phyloP scores from a whole-genome alignment of 2,329 filamentous ascomycete genomes.

The Neophaeococcomyces aloes region DNA sequence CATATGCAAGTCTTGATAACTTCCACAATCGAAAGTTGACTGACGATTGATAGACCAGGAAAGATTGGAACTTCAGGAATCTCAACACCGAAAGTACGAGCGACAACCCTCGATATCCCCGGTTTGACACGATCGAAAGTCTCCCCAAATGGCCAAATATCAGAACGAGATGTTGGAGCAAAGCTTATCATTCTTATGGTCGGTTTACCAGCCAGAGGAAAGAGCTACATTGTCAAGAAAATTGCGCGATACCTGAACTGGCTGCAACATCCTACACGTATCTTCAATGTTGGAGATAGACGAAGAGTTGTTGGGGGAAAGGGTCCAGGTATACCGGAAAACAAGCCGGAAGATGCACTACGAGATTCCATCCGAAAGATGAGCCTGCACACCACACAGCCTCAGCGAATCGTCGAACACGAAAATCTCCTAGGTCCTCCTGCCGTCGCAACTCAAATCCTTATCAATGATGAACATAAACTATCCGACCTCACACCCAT shows the following conservation, averaged over 20 bases:
- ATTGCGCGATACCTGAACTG: constrained; percentile 89
- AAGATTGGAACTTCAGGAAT: constrained; percentile 60
- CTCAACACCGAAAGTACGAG: constrained; percentile 70
- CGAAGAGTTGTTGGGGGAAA: constrained; percentile 64
- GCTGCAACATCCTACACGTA: constrained; percentile 89
- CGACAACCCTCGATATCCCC: constrained; percentile 92
- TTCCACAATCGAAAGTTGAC: neutral
- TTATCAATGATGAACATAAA: constrained; percentile 44
- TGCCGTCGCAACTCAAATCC: constrained; percentile 43
- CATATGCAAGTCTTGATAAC: constrained; percentile 43
- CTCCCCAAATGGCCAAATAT: constrained; percentile 89
- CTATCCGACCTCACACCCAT: constrained; percentile 5
- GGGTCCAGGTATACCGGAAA: constrained; percentile 19
- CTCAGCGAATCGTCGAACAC: constrained; percentile 22
- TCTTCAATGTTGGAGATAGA: constrained; percentile 95
- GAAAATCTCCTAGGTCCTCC: constrained; percentile 30
- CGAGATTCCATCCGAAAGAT: constrained; percentile 35
- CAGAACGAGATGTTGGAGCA: constrained; percentile 83
- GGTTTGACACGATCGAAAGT: constrained; percentile 91
- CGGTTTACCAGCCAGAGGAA: constrained; percentile 83
- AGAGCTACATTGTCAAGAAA: constrained; percentile 99
- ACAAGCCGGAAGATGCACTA: constrained; percentile 31
- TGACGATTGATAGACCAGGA: constrained; percentile 12
- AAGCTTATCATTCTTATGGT: constrained; percentile 99
- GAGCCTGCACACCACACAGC: constrained; percentile 29